These are phyloP conservation scores for Aspergillus spinulosporus DNA, from an alignment of 2,329 filamentous ascomycete genomes.

Conservation along the genomic window DNA sequence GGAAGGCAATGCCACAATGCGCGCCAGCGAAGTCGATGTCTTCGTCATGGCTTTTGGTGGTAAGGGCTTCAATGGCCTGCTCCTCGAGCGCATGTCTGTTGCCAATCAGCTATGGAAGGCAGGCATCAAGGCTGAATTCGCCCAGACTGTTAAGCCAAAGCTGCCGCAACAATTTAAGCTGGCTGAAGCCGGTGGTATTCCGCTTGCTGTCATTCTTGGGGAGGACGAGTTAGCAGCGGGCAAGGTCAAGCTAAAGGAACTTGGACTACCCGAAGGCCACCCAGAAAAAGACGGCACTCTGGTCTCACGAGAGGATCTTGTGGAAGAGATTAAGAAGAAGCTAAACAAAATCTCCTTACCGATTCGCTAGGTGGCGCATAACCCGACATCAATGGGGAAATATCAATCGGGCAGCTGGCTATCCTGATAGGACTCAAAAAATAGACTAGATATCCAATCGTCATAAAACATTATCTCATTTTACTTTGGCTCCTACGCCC, in stretches of 20 bases:
- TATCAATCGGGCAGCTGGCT: slow-evolving; percentile 12
- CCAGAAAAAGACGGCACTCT: slow-evolving; percentile 86
- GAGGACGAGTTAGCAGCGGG: slow-evolving; percentile 83
- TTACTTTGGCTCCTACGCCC: too few species aligned
- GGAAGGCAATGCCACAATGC: slow-evolving; percentile 55
- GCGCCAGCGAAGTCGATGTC: slow-evolving; percentile 78
- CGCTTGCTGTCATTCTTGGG: slow-evolving; percentile 84
- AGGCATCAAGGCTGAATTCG: slow-evolving; percentile 87
- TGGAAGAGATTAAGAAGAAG: slow-evolving; percentile 13
- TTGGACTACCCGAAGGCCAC: slow-evolving; percentile 76
- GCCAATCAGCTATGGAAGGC: slow-evolving; percentile 78
- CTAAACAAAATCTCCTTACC: slow-evolving; percentile 10
- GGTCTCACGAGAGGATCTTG: slow-evolving; percentile 44
- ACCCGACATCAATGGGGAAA: neutral
- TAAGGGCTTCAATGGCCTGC: slow-evolving; percentile 76
- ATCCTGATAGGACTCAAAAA: slow-evolving; percentile 15
- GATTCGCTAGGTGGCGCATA: neutral
- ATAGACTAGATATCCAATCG: slow-evolving; percentile 17
- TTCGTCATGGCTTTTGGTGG: slow-evolving; percentile 95
- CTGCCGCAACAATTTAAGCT: slow-evolving; percentile 87
- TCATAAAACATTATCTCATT: slow-evolving; percentile 2
- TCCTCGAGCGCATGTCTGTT: slow-evolving; percentile 81
- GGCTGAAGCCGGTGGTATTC: slow-evolving; percentile 75
- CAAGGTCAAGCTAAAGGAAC: slow-evolving; percentile 84
- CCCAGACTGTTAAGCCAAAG: slow-evolving; percentile 88